Evolutionary conservation across 2,329 filamentous ascomycete species (phyloP).

Genomic region (Grosmannia clavigera): DNA sequence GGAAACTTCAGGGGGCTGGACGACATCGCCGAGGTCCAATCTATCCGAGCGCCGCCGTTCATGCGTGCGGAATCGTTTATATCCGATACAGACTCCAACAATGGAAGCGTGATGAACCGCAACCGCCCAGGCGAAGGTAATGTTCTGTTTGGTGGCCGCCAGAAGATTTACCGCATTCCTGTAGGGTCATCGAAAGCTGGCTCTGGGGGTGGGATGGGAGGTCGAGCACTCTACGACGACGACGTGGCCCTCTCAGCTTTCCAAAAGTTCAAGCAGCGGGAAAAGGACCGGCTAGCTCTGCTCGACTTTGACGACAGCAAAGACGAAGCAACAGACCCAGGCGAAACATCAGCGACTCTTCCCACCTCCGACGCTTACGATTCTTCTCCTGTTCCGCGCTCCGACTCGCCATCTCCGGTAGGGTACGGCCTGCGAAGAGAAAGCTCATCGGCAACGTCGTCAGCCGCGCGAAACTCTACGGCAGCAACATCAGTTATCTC

Average conservation of each 20-base stretch:
- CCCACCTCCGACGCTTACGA: constrained; percentile 25
- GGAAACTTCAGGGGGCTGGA: constrained; percentile 50
- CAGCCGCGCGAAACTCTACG: constrained; percentile 63
- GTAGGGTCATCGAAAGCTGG: constrained; percentile 31
- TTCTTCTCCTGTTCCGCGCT: constrained; percentile 21
- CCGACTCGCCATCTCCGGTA: constrained; percentile 44
- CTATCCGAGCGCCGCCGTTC: constrained; percentile 49
- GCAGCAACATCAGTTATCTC: constrained; percentile 83
- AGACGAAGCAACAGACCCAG: constrained; percentile 17
- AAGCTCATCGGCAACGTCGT: constrained; percentile 76
- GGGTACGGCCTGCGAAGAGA: constrained; percentile 66
- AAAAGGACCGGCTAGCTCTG: constrained; percentile 35
- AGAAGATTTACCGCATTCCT: constrained; percentile 87
- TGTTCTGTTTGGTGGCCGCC: constrained; percentile 82
- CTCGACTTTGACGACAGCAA: constrained; percentile 1
- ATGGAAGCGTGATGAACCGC: constrained; percentile 69
- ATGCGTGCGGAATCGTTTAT: constrained; percentile 53
- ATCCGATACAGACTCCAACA: constrained; percentile 53
- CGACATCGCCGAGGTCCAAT: constrained; percentile 87
- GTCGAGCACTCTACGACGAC: constrained; percentile 68
- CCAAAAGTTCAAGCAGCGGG: constrained; percentile 56
- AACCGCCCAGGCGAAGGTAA: constrained; percentile 80
- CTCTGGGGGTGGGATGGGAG: constrained; percentile 43
- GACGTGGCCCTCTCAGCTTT: constrained; percentile 77
- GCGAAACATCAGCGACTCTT: not conserved